phyloP scores from a whole-genome alignment of 331 rosid species.

The Spiraea crenata region DNA sequence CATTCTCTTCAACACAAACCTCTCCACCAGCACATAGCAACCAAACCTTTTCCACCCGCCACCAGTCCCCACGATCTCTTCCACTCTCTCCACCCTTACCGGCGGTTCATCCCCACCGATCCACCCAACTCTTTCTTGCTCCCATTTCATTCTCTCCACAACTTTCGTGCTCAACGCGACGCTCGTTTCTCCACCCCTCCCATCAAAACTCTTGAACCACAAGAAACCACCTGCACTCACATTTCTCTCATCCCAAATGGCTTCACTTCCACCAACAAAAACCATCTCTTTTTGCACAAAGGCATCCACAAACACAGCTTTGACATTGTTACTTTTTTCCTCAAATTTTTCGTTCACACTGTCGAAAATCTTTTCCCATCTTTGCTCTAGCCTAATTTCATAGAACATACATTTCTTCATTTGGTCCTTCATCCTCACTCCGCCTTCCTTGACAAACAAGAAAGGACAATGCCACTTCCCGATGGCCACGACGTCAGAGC shows the following conservation, averaged over 20 bases:
- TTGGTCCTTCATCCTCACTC: constrained; percentile 20
- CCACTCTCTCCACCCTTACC: constrained; percentile 29
- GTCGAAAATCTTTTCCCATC: constrained; percentile 28
- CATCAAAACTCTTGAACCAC: constrained; percentile 21
- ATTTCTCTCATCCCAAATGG: neutral
- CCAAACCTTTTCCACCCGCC: constrained; percentile 40
- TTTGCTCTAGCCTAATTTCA: constrained; percentile 38
- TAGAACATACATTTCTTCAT: constrained; percentile 27
- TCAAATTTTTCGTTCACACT: neutral
- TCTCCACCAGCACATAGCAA: constrained; percentile 49
- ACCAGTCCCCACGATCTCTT: constrained; percentile 26
- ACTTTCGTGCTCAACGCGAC: constrained; percentile 23
- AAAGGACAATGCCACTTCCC: constrained; percentile 50
- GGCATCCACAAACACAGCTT: constrained; percentile 28
- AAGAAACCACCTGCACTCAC: neutral
- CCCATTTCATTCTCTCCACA: constrained; percentile 36
- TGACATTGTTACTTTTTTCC: neutral
- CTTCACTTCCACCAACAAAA: constrained; percentile 20
- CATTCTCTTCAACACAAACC: constrained; percentile 43
- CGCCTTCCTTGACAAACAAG: constrained; percentile 34
- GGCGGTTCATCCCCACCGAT: neutral
- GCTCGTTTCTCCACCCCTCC: constrained; percentile 1
- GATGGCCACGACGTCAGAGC: constrained; percentile 20
- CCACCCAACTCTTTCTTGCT: constrained; percentile 31
- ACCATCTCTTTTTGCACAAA: constrained; percentile 12